Evolutionary conservation across 2,329 filamentous ascomycete genomes (phyloP), one percentile per base, ranked within the genome.

Genomic region (Diplodia corticola): DNA sequence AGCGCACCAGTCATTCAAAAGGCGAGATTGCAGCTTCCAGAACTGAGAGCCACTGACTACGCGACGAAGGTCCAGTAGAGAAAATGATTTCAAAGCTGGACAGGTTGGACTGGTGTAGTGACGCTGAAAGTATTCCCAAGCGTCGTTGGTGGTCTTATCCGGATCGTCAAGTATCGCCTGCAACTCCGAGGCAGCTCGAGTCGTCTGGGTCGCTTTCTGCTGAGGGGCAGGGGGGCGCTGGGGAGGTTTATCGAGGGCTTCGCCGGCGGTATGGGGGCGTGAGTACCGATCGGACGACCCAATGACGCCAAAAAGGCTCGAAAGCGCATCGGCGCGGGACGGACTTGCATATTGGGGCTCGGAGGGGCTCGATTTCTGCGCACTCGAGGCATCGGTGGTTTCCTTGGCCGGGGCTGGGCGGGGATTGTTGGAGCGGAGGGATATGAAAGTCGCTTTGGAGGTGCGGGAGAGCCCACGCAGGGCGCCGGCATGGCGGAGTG

Each of bases 71-170:
- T 76, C 75, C 17, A 66, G 28, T 12, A 68, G 54, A 2, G 68
- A 63, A 6, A 74, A 73, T 6, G 71, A 63, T 5, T 59, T 70
- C 10, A 77, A 60, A 33, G 76, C 74, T n/a, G 70, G 67, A 54
- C 73, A 73, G 35, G 74, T 73, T 35, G 67, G 72, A 15, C 72
- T 72, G 7, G 69, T 69, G 54, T 73, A 79, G n/a, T 65, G 71
- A 15, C 66, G 28, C 17, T 72, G 60, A 67, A 78, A 77, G 5
- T 68, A 20, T 1, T 33, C 20, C 76, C 76, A 79, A 5, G 75
- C 75, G 40, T 64, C n/a, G 3, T 69, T 63, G n/a, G 24, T 26
- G 12, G 64, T 33, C 17, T 44, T 37, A 5, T 10, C 40, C 9
- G 13, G 24, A 20, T 35, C 22, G 20, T 33, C 17, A 4, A 65